These are phyloP conservation scores for Ceratocystis variospora DNA, from an alignment of 2,329 filamentous ascomycete species.

Conservation along the genomic window DNA sequence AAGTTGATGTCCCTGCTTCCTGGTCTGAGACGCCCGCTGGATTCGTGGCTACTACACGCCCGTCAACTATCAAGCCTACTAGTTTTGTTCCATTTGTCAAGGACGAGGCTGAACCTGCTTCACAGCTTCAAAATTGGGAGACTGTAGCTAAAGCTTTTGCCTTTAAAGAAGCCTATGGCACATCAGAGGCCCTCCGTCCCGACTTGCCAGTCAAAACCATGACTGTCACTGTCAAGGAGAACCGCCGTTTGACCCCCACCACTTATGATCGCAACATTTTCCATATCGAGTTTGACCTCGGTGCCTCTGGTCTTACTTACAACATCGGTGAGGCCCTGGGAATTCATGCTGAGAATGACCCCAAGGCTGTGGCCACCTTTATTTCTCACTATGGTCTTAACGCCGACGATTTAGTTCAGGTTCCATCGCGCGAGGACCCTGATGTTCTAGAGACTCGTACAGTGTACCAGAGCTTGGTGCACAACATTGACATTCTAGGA, in stretches of 20 bases:
- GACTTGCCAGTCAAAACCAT: constrained; percentile 76
- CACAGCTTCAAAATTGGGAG: constrained; percentile 62
- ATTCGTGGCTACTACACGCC: constrained; percentile 22
- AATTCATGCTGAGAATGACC: constrained; percentile 89
- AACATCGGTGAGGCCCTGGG: constrained; percentile 95
- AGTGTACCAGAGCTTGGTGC: constrained; percentile 76
- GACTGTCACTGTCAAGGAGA: constrained; percentile 85
- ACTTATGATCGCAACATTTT: constrained; percentile 98
- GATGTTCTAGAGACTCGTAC: constrained; percentile 71
- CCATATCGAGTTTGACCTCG: constrained; percentile 97
- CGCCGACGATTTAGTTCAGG: constrained; percentile 73
- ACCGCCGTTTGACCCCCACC: constrained; percentile 73
- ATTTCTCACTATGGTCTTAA: constrained; percentile 82
- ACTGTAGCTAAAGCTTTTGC: constrained; percentile 71
- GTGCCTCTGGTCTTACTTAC: constrained; percentile 80
- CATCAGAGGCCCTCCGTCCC: constrained; percentile 59
- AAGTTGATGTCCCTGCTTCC: constrained; percentile 61
- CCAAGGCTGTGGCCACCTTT: constrained; percentile 63
- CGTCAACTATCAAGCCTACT: constrained; percentile 57
- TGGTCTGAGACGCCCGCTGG: constrained; percentile 55
- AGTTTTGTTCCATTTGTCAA: constrained; percentile 76
- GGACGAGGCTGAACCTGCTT: constrained; percentile 52
- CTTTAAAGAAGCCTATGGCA: constrained; percentile 90
- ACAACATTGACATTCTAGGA: constrained; percentile 94
- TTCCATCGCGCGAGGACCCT: constrained; percentile 69